Conservation (phyloP, 106 monocot genomes). For the Phalaenopsis equestris region DNA sequence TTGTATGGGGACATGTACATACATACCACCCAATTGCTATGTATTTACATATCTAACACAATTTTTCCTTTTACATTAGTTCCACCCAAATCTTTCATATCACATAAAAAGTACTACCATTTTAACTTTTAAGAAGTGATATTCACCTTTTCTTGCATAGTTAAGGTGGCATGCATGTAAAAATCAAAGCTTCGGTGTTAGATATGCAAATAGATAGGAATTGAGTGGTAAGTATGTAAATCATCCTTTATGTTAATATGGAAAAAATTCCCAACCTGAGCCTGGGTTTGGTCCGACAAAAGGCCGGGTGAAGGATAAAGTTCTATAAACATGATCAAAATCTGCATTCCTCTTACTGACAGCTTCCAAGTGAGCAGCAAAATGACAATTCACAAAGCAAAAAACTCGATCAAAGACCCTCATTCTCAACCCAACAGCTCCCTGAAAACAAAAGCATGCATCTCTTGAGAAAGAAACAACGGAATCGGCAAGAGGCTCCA, state of each 20-base stretch:
- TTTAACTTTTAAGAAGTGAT: too few relatives aligned
- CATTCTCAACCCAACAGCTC: conserved; percentile 67
- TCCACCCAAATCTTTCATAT: too few relatives aligned
- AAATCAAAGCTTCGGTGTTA: too few relatives aligned
- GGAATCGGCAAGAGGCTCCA: neutral
- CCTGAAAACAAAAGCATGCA: conserved; percentile 26
- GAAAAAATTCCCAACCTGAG: conserved; percentile 25
- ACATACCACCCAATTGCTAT: too few relatives aligned
- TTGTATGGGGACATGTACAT: neutral
- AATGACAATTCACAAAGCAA: conserved; percentile 68
- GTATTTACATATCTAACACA: too few relatives aligned
- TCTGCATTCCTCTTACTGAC: conserved; percentile 63
- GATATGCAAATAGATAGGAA: too few relatives aligned
- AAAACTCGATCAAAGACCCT: conserved; percentile 57
- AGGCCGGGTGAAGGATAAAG: conserved; percentile 51
- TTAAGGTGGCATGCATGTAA: too few relatives aligned
- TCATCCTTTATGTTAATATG: neutral
- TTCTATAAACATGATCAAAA: conserved; percentile 56
- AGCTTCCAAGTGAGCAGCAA: conserved; percentile 75
- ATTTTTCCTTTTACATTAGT: too few relatives aligned
- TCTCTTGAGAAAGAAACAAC: neutral
- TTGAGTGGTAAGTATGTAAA: too few relatives aligned
- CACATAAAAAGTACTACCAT: too few relatives aligned
- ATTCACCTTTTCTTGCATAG: too few relatives aligned
- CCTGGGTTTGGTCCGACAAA: conserved; percentile 32